phyloP scores from a whole-genome alignment of 2,329 filamentous ascomycete species.

The Neonectria hederae region DNA sequence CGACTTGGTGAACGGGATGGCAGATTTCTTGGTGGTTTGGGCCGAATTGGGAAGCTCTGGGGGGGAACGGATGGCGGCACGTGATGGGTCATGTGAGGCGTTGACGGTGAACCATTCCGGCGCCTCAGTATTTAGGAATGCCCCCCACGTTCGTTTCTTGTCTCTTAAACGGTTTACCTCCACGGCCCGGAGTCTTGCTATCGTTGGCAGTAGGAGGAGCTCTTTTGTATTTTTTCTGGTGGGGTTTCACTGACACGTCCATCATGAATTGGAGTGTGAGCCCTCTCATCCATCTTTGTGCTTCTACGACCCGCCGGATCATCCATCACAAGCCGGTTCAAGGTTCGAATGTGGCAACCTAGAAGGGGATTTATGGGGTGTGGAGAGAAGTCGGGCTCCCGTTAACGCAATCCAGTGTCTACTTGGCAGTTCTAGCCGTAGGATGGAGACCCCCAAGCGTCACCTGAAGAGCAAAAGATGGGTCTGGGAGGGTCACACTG shows the following conservation, averaged over 20 bases:
- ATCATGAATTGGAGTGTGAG: too few relatives aligned
- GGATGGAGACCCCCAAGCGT: constrained; percentile 25
- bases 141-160: constrained; percentile 1
- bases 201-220: too few relatives aligned
- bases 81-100: constrained; percentile 37
- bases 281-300: background rate
- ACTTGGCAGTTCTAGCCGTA: constrained; percentile 29
- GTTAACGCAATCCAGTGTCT: background rate
- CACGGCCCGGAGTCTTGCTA: background rate
- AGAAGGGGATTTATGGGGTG: constrained; percentile 4
- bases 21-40: constrained; percentile 34
- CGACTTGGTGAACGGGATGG: constrained; percentile 31
- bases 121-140: too few relatives aligned
- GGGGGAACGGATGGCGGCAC: constrained; percentile 22
- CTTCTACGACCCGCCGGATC: constrained; percentile 5
- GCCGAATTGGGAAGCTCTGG: constrained; percentile 37
- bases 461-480: constrained; percentile 18
- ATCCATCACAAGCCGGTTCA: background rate
- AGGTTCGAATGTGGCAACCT: constrained; percentile 26
- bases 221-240: background rate
- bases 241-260: background rate
- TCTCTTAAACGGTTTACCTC: background rate
- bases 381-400: constrained; percentile 2
- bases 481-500: constrained; percentile 27
- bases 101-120: background rate